phyloP scores from a whole-genome alignment of 306 rosid genomes.

The cucumber (Cucumis sativus) region DNA sequence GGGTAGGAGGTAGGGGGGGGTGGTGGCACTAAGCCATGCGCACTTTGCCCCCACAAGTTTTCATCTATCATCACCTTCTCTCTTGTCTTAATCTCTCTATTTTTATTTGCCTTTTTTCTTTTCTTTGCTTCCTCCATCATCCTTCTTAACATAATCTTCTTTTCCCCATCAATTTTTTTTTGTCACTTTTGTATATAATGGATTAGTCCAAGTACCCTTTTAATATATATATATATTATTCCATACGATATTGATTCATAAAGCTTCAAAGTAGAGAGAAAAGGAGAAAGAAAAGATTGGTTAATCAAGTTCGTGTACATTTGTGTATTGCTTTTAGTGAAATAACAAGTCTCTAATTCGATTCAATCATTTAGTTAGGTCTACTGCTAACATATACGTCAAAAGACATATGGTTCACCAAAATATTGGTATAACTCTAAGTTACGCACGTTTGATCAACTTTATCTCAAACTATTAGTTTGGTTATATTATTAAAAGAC shows the following conservation, averaged over 20 bases:
- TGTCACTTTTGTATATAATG: not conserved
- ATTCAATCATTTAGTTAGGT: not conserved
- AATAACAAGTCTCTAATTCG: not conserved
- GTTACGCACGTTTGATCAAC: not conserved
- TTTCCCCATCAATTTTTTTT: not conserved
- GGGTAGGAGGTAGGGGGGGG: slow-evolving; percentile 9
- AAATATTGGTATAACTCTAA: not conserved
- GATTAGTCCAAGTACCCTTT: not conserved
- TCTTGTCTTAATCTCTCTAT: slow-evolving; percentile 15
- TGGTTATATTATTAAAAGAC: not conserved
- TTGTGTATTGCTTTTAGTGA: not conserved
- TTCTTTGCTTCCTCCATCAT: not conserved
- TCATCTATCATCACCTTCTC: slow-evolving; percentile 34
- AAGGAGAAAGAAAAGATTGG: too few relatives aligned
- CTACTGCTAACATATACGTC: too few relatives aligned
- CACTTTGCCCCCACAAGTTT: slow-evolving; percentile 32
- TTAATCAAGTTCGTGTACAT: not conserved
- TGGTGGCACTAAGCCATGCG: slow-evolving; percentile 48
- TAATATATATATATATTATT: not conserved
- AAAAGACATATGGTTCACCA: not conserved
- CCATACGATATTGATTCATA: not conserved
- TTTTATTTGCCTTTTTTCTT: not conserved
- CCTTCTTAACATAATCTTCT: not conserved
- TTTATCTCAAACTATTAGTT: not conserved
- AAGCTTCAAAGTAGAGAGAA: not conserved